Base-by-base conservation (phyloP, 768 basidiomycete genomes). In the Phaeolepiota aurea region DNA sequence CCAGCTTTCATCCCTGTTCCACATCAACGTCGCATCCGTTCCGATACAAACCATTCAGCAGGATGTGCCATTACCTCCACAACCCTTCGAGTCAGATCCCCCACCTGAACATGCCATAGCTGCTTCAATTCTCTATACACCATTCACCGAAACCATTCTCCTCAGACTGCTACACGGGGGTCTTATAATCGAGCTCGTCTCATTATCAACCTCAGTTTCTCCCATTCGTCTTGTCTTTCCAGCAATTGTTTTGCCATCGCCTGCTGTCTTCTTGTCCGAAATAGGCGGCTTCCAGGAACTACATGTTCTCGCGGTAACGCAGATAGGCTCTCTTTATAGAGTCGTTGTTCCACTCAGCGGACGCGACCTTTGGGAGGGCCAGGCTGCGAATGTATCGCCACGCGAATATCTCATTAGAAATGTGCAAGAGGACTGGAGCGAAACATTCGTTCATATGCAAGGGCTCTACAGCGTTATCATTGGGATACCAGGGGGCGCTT, bases 161-260 rank as follows among this genome's bases (percentile, higher is more conserved):
- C 59, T 82, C 35, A 82, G 90, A 44, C 71, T 88, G 34, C 66
- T 90, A 40, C 82, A 90, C 46, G 77, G 73, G 33, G 82, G 81
- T 18, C 61, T 78, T 46, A 79, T 88, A 37, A 59, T 89, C 32
- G 87, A 92, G 53, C 74, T 93, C 34, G 54, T 79, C 25, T 86
- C 87, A n/a, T 64, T 89, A 33, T 76, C 84, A 3, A 69, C 72
- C 1, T 65, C 76, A 47, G 64, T 79, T 2, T 66, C 72, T 21
- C 79, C 87, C 13, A 71, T 90, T 46, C 79, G 87, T 43, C 77
- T 92, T 55, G 69, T 85, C 48, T 87, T 89, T 50, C 87, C 87
- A 25, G 76, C 83, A 7, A 54, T 72, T 25, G 58, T 91, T 37
- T 57, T 87, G 19, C 68, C 80, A 10, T 63, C 71, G 36, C 87